These are phyloP conservation scores for Scytalidium sp. DNA, from an alignment of 2,329 filamentous ascomycete species.

Conservation along the genomic window DNA sequence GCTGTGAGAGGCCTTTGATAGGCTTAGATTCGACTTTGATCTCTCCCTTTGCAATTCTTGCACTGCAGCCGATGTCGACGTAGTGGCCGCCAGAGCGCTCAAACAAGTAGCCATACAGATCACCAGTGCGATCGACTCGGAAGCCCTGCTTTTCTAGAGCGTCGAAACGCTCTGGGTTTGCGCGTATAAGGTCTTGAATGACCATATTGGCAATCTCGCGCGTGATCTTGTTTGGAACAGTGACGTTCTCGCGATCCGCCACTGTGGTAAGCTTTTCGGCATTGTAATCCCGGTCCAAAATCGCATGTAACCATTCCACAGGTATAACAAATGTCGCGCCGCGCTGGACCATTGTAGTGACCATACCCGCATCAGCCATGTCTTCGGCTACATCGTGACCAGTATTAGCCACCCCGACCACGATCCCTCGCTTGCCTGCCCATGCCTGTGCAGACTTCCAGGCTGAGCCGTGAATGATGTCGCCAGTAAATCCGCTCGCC, in stretches of 20 bases:
- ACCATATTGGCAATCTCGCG: constrained; percentile 2
- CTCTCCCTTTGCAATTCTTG: constrained; percentile 47
- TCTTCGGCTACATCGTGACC: constrained; percentile 67
- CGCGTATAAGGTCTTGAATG: constrained; percentile 1
- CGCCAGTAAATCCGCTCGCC: too few relatives aligned
- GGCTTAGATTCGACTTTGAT: constrained; percentile 45
- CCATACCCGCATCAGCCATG: constrained; percentile 55
- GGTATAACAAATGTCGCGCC: constrained; percentile 5
- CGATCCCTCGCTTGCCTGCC: constrained; percentile 55
- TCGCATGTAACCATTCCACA: constrained; percentile 8
- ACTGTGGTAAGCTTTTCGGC: constrained; percentile 1
- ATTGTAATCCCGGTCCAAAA: constrained; percentile 4
- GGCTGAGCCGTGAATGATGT: too few relatives aligned
- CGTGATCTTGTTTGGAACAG: constrained; percentile 4
- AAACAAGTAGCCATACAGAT: too few relatives aligned
- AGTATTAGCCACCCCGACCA: constrained; percentile 65
- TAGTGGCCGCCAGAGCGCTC: constrained; percentile 57
- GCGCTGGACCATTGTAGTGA: constrained; percentile 47
- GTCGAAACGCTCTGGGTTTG: constrained; percentile 4
- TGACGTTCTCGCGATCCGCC: constrained; percentile 2
- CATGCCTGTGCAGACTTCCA: constrained; percentile 20
- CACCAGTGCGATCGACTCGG: too few relatives aligned
- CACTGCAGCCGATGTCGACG: constrained; percentile 48
- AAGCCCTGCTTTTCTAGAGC: constrained; percentile 7
- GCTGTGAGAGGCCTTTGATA: constrained; percentile 36